Conservation (phyloP, 768 basidiomycete species). For the Paxillus rubicundulus region DNA sequence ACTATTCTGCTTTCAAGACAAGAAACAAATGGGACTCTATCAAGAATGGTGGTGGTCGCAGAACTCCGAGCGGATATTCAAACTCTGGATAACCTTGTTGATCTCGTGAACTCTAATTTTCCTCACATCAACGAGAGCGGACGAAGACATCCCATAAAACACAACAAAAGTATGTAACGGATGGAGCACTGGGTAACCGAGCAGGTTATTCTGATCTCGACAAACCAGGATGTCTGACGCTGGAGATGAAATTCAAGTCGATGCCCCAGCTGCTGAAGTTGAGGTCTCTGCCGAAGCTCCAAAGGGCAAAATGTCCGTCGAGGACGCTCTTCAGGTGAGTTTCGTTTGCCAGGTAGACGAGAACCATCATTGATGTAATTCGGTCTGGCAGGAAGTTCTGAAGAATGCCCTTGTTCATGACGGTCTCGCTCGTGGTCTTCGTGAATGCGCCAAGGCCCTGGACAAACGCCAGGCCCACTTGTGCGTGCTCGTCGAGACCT, state of each 20-base stretch:
- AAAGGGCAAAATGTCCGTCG: slow-evolving; percentile 93
- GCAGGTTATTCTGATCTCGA: not conserved
- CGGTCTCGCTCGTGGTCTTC: slow-evolving; percentile 95
- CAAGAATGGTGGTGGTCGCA: too few relatives aligned
- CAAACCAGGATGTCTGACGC: slow-evolving; percentile 86
- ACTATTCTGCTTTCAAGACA: not conserved
- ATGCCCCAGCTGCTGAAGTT: slow-evolving; percentile 60
- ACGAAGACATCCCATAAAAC: slow-evolving; percentile 72
- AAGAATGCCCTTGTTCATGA: slow-evolving; percentile 99
- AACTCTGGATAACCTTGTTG: slow-evolving; percentile 33
- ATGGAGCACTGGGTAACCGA: slow-evolving; percentile 7
- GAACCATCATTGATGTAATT: not conserved
- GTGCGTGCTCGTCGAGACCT: slow-evolving; percentile 98
- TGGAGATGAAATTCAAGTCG: slow-evolving; percentile 91
- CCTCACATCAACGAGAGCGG: slow-evolving; percentile 91
- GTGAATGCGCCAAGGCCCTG: slow-evolving; percentile 96
- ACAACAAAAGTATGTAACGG: slow-evolving; percentile 39
- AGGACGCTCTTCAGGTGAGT: slow-evolving; percentile 86
- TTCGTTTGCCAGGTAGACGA: not conserved
- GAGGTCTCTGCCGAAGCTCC: slow-evolving; percentile 87
- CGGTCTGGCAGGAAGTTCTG: slow-evolving; percentile 78
- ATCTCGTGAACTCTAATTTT: slow-evolving; percentile 50
- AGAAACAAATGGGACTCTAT: too few relatives aligned
- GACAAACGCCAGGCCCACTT: slow-evolving; percentile 99
- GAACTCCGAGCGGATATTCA: slow-evolving; percentile 53